Conservation (phyloP, 768 basidiomycete genomes). For the Mycena albidolilacea region DNA sequence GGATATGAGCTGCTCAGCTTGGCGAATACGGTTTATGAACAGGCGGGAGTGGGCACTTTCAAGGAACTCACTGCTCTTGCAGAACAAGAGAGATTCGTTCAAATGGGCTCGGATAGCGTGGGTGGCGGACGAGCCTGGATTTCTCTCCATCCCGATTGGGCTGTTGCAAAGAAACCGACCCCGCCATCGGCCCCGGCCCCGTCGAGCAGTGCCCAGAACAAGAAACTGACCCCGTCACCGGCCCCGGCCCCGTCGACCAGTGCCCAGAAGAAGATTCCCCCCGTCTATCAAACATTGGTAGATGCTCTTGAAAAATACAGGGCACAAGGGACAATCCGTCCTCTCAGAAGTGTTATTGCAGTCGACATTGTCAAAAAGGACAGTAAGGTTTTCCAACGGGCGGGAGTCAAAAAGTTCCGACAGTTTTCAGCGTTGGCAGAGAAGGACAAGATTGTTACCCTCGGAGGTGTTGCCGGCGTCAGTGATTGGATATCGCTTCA, state of each 20-base stretch:
- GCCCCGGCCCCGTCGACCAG: not conserved
- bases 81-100: constrained; percentile 46
- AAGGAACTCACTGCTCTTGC: constrained; percentile 51
- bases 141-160: constrained; percentile 20
- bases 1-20: constrained; percentile 23
- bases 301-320: constrained; percentile 21
- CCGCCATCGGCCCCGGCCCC: not conserved
- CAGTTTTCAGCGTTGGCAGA: constrained; percentile 51
- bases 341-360: constrained; percentile 27
- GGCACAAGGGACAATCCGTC: constrained; percentile 19
- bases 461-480: constrained; percentile 41
- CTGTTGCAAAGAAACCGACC: not conserved
- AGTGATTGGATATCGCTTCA: constrained; percentile 44
- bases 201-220: not conserved
- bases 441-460: constrained; percentile 46
- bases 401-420: constrained; percentile 50
- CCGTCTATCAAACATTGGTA: constrained; percentile 8
- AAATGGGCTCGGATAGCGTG: too few relatives aligned
- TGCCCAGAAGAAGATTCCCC: not conserved
- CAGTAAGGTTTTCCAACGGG: constrained; percentile 46
- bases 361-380: constrained; percentile 25
- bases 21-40: constrained; percentile 43
- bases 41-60: constrained; percentile 51
- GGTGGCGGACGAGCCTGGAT: constrained; percentile 45
- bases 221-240: not conserved